Evolutionary conservation across 257 asterid species (phyloP), one percentile per base, ranked within the genome.

Genomic region (Gentiana straminea): DNA sequence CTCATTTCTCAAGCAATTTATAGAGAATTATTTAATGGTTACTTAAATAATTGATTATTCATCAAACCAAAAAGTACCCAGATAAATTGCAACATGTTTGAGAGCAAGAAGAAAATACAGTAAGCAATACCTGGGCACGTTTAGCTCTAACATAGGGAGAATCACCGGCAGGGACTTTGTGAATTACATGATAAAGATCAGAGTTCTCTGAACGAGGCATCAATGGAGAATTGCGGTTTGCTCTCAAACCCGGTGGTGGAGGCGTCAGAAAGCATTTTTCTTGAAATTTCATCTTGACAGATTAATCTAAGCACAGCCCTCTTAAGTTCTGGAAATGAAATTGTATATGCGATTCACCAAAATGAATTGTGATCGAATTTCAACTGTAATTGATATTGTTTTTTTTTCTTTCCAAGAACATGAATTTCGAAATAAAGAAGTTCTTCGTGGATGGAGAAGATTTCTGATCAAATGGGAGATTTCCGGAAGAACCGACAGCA

Each of bases 101-200:
- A 69, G 8, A 46, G 51, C 54, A 4, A 35, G 10, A 13, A 0
- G 54, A 35, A 63, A 54, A 11, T 4, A 12, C 51, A 9, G 38
- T 4, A 41, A 61, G 7, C 4, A 69, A 33, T 13, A 87, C 98
- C 94, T 92, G 99, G 55, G 79, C 95, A 51, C 73, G 90, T 61
- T 92, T 92, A 35, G 99, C 99, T 63, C 77, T 72, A 36, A 83
- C 90, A 59, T 92, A 92, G 1, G 97, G 95, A 43, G 99, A 92
- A 54, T 88, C 86, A 13, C 86, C 97, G 5, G 86, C 63, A 60
- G 98, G 98, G 60, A 92, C 83, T 56, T 88, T 92, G 58, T 85
- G 94, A 66, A 81, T 49, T 54, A 79, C 72, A 69, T 87, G 94
- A 57, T 77, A 88, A 13, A 58, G 68, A 54, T 80, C 54, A 60